Evolutionary conservation across 768 basidiomycete genomes (phyloP), one percentile per base, ranked within the genome.

Genomic region (Rhodocollybia butyracea): DNA sequence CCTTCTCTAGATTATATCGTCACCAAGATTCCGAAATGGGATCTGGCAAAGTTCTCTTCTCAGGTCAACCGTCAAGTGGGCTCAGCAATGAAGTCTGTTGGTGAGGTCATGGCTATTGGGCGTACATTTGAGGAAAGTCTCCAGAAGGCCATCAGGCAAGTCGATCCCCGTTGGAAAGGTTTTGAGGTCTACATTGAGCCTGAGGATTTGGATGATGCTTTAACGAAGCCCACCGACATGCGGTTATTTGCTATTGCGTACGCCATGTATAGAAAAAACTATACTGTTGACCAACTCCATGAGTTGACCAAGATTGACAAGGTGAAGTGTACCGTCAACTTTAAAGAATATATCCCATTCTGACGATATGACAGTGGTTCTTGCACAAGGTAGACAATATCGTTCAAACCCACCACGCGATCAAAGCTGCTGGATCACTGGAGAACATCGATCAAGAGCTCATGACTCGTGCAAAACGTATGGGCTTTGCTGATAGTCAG

Each of bases 1-100:
- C 96, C 97, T 24, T 96, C 95, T 7, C 80, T 99, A 41, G 97
- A 99, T 71, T 99, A 99, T 72, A 97, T 99, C 66, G 97, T 99
- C 57, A 97, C 94, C 46, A 99, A 99, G 75, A 98, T 99, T 60
- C 97, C 97, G 58, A 98, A 98, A 70, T 98, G 97, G 96, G 97
- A 99, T 74, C 77, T 99, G 54, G 94, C 95, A 61, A 99, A 99
- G 72, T 98, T 99, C 79, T 89, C 89, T 21, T 75, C 86, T 38
- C 91, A 96, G 65, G 97, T 98, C 56, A 86, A 96, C 67, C 88
- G 96, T 59, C 86, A 93, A 67, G 86, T 98, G 51, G 97, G 96
- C 24, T 98, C 95, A 2, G 85, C 96, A 17, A 98, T 99, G 97
- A 99, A 99, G 73, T 94, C 92, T 15, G 97, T 99, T 53, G 97